Evolutionary conservation across 2,329 filamentous ascomycete species (phyloP).

Genomic region (Colletotrichum lupini): DNA sequence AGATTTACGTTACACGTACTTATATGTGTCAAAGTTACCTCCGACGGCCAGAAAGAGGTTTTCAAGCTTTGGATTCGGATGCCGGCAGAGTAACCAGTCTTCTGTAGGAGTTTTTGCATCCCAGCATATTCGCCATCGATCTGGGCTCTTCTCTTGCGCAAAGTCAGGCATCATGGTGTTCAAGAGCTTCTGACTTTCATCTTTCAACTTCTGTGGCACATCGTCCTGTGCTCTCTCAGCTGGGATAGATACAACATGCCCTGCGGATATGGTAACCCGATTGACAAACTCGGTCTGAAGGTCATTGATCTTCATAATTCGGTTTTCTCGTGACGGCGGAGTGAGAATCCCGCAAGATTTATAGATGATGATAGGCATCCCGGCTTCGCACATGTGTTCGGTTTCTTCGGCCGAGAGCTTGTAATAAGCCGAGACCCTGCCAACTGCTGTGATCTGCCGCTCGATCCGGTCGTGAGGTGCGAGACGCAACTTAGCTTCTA

Average conservation of each 20-base stretch:
- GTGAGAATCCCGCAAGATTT: constrained; percentile 1
- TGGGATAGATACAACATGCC: constrained; percentile 1
- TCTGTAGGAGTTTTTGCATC: constrained; percentile 17
- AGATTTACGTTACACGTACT: neutral
- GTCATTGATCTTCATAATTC: constrained; percentile 22
- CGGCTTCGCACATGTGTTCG: neutral
- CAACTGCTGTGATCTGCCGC: constrained; percentile 17
- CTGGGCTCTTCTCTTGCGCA: neutral
- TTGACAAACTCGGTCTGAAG: constrained; percentile 21
- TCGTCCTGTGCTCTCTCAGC: neutral
- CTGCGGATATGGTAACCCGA: neutral
- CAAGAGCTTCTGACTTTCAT: neutral
- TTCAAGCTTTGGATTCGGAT: neutral
- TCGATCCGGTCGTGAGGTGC: constrained; percentile 10
- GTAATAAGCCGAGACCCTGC: constrained; percentile 19
- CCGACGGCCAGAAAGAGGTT: constrained; percentile 14
- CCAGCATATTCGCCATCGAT: constrained; percentile 21
- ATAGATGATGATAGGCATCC: constrained; percentile 13
- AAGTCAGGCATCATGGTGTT: constrained; percentile 1
- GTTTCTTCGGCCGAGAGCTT: neutral
- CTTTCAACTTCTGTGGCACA: constrained; percentile 5
- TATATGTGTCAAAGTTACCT: constrained; percentile 25
- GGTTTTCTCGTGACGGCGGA: constrained; percentile 14
- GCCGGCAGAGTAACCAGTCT: constrained; percentile 19
- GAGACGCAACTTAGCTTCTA: constrained; percentile 3